These are phyloP conservation scores for Colletotrichum spaethianum DNA, from an alignment of 2,329 filamentous ascomycete species.

Conservation along the genomic window DNA sequence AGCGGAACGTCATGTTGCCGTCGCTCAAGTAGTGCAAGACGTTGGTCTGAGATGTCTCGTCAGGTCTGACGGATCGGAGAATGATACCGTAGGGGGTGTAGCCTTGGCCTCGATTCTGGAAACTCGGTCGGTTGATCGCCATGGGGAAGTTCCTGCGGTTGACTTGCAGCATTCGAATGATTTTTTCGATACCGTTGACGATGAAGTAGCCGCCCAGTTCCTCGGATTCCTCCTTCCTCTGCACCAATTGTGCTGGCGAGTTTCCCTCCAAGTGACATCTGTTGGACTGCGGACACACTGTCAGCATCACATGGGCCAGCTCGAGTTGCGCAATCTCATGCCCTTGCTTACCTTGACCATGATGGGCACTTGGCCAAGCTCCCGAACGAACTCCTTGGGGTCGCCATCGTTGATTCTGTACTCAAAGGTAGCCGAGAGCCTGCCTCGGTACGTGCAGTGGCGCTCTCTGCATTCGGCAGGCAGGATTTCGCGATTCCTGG, in stretches of 20 bases:
- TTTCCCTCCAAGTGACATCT: constrained; percentile 91
- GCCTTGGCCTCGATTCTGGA: constrained; percentile 85
- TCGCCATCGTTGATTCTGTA: constrained; percentile 91
- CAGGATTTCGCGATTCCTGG: constrained; percentile 86
- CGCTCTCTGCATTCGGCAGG: constrained; percentile 96
- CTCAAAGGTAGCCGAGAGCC: constrained; percentile 85
- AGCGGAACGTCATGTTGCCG: constrained; percentile 96
- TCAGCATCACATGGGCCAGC: constrained; percentile 45
- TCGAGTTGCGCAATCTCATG: not conserved
- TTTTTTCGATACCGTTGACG: constrained; percentile 97
- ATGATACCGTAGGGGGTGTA: constrained; percentile 95
- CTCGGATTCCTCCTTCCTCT: constrained; percentile 94
- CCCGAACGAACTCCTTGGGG: constrained; percentile 84
- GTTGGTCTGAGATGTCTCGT: constrained; percentile 98
- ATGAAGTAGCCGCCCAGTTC: constrained; percentile 98
- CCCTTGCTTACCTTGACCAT: constrained; percentile 84
- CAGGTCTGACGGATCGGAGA: constrained; percentile 92
- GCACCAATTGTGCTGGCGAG: constrained; percentile 85
- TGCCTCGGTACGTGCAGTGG: constrained; percentile 91
- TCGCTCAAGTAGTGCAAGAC: constrained; percentile 96
- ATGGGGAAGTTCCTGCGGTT: constrained; percentile 95
- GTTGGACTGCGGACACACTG: constrained; percentile 74
- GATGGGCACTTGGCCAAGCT: constrained; percentile 90
- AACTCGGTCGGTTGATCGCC: constrained; percentile 92
- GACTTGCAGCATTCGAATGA: constrained; percentile 92